These are phyloP conservation scores for Penicillium sp. DNA, from an alignment of 2,329 filamentous ascomycete genomes.

Conservation along the genomic window DNA sequence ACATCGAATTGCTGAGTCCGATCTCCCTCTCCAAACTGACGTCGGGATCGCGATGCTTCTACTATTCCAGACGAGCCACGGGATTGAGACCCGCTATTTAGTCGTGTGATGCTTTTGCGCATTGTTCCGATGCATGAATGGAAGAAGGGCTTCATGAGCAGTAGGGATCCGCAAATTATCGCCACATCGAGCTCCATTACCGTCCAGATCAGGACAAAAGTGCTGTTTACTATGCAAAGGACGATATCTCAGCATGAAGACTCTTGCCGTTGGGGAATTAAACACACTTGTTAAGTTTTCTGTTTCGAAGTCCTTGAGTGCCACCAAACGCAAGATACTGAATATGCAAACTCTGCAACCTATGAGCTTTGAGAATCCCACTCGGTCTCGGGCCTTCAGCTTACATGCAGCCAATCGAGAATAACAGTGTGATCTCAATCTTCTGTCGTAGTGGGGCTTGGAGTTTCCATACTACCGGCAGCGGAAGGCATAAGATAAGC, in stretches of 20 bases:
- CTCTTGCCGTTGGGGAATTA: not conserved
- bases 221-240: not conserved
- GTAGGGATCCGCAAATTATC: slow-evolving; percentile 27
- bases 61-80: not conserved
- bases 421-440: slow-evolving; percentile 13
- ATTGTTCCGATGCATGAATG: slow-evolving; percentile 6
- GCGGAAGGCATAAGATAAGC: slow-evolving; percentile 22
- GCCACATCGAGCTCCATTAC: slow-evolving; percentile 26
- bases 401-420: slow-evolving; percentile 20
- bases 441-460: slow-evolving; percentile 16
- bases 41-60: not conserved
- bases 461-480: slow-evolving; percentile 24
- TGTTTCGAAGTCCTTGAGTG: slow-evolving; percentile 7
- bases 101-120: not conserved
- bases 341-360: slow-evolving; percentile 24
- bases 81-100: not conserved
- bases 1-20: not conserved
- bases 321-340: slow-evolving; percentile 14
- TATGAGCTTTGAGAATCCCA: not conserved
- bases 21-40: not conserved
- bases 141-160: slow-evolving; percentile 22
- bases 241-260: not conserved
- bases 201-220: slow-evolving; percentile 14
- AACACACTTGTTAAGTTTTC: slow-evolving; percentile 10
- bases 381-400: not conserved